These are phyloP conservation scores for Marchantia paleacea DNA, from an alignment of 225 moss, liverwort and hornwort species.

Conservation along the genomic window DNA sequence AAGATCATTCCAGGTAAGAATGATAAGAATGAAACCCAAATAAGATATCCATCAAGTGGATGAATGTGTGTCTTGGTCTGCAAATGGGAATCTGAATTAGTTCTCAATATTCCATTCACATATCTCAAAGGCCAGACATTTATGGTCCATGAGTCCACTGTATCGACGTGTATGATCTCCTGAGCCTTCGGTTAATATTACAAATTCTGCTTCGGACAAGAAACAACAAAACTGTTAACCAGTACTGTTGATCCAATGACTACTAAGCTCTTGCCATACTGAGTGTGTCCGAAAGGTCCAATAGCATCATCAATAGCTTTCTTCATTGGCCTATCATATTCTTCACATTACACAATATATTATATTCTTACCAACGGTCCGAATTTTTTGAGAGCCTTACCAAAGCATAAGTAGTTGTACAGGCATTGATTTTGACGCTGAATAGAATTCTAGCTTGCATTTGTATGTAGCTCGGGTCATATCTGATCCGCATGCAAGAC, in stretches of 20 bases:
- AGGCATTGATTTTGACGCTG: neutral
- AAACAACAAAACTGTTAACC: conserved; percentile 8
- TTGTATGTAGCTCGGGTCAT: neutral
- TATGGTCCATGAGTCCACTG: neutral
- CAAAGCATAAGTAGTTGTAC: conserved; percentile 7
- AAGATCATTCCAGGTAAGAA: no score
- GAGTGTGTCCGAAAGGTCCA: neutral
- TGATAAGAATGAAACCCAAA: no score
- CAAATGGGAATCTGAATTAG: neutral
- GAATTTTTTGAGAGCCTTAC: neutral
- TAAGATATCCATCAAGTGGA: neutral
- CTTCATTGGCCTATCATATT: neutral
- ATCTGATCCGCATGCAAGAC: conserved; percentile 12
- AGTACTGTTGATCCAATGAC: neutral
- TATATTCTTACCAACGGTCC: neutral
- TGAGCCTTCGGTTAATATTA: neutral
- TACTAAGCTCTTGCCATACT: neutral
- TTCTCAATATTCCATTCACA: neutral
- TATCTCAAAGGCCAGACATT: neutral
- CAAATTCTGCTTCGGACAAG: neutral
- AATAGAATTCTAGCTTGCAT: neutral
- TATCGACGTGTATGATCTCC: neutral
- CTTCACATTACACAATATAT: neutral
- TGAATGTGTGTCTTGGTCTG: neutral
- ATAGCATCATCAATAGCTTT: neutral